Conservation (phyloP, 1,284 basidiomycete species). For the Pascua guehoae region DNA sequence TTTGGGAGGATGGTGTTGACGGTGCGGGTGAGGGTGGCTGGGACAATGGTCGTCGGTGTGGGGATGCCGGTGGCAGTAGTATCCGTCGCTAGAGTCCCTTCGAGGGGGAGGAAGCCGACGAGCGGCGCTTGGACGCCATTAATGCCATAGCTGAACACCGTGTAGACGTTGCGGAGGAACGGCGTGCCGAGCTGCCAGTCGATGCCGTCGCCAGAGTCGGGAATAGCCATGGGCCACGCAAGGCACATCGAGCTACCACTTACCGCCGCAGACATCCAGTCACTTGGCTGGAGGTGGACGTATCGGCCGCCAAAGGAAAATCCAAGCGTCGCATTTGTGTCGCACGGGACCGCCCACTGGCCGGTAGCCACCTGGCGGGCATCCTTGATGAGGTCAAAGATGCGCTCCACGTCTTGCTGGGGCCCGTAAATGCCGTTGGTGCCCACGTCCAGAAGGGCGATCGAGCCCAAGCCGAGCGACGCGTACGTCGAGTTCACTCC, state of each 20-base stretch:
- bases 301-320: slow-evolving; percentile 66
- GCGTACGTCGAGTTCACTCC: slow-evolving; percentile 66
- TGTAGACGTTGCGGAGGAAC: slow-evolving; percentile 76
- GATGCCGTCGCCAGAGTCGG: slow-evolving; percentile 68
- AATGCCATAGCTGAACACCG: slow-evolving; percentile 57
- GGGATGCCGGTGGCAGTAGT: background rate
- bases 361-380: slow-evolving; percentile 66
- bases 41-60: background rate
- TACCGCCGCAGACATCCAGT: slow-evolving; percentile 75
- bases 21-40: slow-evolving; percentile 45
- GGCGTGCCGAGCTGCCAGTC: slow-evolving; percentile 85
- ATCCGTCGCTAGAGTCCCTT: slow-evolving; percentile 2
- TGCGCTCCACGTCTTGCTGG: slow-evolving; percentile 67
- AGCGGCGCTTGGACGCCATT: slow-evolving; percentile 38
- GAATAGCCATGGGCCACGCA: slow-evolving; percentile 70
- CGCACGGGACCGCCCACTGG: slow-evolving; percentile 78
- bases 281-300: slow-evolving; percentile 69
- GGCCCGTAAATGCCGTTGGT: slow-evolving; percentile 75
- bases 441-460: slow-evolving; percentile 77
- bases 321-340: slow-evolving; percentile 61
- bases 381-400: slow-evolving; percentile 63
- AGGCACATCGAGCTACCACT: slow-evolving; percentile 66
- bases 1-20: slow-evolving; percentile 72
- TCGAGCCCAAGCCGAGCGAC: slow-evolving; percentile 56
- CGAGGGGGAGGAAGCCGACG: slow-evolving; percentile 41